Conservation (phyloP, 2,329 filamentous ascomycete genomes). For the Cladosporium phlei region DNA sequence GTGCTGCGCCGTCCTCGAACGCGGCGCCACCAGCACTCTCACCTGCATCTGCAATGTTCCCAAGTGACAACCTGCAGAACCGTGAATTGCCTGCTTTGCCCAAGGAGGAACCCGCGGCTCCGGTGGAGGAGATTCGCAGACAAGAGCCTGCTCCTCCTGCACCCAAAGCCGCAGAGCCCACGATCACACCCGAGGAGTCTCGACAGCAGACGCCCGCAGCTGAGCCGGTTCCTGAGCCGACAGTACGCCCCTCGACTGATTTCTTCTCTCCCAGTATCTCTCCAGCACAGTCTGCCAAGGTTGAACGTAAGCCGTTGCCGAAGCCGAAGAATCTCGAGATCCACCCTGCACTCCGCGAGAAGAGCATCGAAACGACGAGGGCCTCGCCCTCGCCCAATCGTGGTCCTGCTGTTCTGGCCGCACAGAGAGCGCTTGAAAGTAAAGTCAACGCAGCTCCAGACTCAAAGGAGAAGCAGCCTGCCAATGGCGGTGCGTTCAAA, state of each 20-base stretch:
- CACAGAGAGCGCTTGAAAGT: conserved; percentile 27
- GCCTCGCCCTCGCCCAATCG: conserved; percentile 26
- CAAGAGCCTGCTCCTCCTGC: conserved; percentile 10
- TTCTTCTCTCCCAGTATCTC: conserved; percentile 21
- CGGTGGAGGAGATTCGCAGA: not conserved
- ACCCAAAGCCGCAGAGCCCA: conserved; percentile 16
- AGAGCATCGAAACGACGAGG: conserved; percentile 17
- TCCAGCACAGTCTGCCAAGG: conserved; percentile 18
- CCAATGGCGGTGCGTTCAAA: conserved; percentile 46
- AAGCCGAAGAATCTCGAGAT: conserved; percentile 27
- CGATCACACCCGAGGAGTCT: conserved; percentile 7
- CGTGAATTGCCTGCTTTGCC: conserved; percentile 41
- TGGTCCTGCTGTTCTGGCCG: conserved; percentile 28
- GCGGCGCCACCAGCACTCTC: conserved; percentile 12
- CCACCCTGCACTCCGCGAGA: conserved; percentile 40
- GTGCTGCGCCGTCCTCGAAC: conserved; percentile 12
- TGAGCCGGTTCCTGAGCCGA: conserved; percentile 11
- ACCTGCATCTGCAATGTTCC: conserved; percentile 13
- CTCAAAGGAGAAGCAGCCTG: conserved; percentile 39
- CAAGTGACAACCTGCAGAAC: conserved; percentile 5
- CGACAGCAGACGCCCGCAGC: conserved; percentile 11
- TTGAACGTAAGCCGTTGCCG: conserved; percentile 31
- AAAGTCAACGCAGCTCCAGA: conserved; percentile 28
- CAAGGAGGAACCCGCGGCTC: conserved; percentile 4
- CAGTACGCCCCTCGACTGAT: conserved; percentile 10